Evolutionary conservation across 306 rosid genomes (phyloP).

Genomic region (Mimosa bimucronata): DNA sequence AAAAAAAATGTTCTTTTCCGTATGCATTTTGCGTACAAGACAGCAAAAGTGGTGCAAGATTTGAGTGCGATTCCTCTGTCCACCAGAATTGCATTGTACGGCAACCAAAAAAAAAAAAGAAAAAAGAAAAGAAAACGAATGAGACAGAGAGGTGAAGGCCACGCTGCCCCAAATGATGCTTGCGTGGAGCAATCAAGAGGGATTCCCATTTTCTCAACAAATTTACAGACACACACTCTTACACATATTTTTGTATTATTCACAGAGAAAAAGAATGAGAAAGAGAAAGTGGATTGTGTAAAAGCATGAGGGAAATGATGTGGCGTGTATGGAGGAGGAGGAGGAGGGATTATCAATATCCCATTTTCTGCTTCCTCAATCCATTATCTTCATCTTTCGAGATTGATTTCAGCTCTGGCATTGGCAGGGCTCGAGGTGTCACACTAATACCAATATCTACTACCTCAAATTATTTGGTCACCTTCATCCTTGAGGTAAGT

Average conservation of each 20-base stretch:
- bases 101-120: not conserved
- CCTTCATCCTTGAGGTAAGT: conserved; percentile 22
- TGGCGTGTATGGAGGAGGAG: conserved; percentile 47
- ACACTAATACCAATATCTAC: conserved; percentile 24
- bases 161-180: conserved; percentile 61
- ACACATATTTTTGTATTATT: conserved; percentile 11
- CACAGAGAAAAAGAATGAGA: not conserved
- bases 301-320: conserved; percentile 58
- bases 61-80: conserved; percentile 33
- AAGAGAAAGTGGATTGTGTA: not conserved
- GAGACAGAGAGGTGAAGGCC: conserved; percentile 46
- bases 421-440: conserved; percentile 64
- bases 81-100: conserved; percentile 38
- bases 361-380: conserved; percentile 28
- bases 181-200: conserved; percentile 68
- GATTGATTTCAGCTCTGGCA: conserved; percentile 55
- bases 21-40: not conserved
- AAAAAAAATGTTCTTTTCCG: not conserved
- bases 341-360: not conserved
- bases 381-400: conserved; percentile 50
- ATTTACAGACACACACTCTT: not conserved
- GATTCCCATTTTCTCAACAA: conserved; percentile 42
- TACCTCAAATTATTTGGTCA: conserved; percentile 37
- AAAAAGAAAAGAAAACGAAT: conserved; percentile 21
- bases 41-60: conserved; percentile 14